A percentile compares a stretch with the other conserved stretches of the same genome.
phyloP scores from a whole-genome alignment of 1,284 basidiomycete genomes.

The Vanrija sp. region DNA sequence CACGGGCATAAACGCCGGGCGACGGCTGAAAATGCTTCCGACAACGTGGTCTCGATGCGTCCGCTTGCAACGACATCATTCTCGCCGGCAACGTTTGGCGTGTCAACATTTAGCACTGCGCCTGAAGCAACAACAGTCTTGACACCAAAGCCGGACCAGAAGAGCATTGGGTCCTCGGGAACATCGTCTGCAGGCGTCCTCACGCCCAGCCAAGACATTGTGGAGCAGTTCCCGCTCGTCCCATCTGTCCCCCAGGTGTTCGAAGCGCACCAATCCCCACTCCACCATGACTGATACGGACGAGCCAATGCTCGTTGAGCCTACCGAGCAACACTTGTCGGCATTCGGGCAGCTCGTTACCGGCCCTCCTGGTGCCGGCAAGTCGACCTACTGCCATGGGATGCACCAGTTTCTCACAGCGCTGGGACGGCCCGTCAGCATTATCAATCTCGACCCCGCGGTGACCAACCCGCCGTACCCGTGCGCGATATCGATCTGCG shows the following conservation, averaged over 20 bases:
- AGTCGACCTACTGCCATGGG: constrained; percentile 90
- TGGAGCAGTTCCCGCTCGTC: constrained; percentile 4
- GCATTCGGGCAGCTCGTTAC: constrained; percentile 62
- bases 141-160: neutral
- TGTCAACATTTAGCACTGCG: neutral
- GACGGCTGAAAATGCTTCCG: too few species aligned
- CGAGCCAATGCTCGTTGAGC: neutral
- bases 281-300: constrained; percentile 6
- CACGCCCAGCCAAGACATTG: constrained; percentile 3
- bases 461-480: constrained; percentile 86
- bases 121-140: neutral
- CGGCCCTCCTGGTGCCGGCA: constrained; percentile 87
- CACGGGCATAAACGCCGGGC: constrained; percentile 11
- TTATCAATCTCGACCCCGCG: constrained; percentile 96
- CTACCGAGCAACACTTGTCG: constrained; percentile 18
- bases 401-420: constrained; percentile 83
- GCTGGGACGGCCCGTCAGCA: constrained; percentile 74
- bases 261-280: constrained; percentile 17
- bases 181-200: neutral
- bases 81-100: constrained; percentile 13
- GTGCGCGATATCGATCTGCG: constrained; percentile 78
- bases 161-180: too few species aligned
- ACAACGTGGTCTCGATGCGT: too few species aligned
- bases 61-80: neutral
- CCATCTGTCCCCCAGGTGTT: neutral